phyloP scores from a whole-genome alignment of 169 alveolate species.

The Plasmodium vivax region DNA sequence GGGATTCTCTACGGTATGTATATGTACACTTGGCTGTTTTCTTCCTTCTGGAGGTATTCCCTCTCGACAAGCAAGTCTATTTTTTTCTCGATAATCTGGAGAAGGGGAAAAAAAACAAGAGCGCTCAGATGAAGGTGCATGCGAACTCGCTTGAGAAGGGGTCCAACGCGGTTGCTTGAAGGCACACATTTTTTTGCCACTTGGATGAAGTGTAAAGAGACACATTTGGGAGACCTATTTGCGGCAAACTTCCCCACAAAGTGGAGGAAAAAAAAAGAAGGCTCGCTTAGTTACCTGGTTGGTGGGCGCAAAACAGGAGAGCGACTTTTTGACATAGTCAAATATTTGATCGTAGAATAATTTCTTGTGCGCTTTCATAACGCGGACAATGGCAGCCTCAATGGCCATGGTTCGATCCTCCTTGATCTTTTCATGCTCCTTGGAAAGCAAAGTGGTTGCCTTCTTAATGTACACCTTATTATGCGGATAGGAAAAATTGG shows the following conservation, averaged over 20 bases:
- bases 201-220: not conserved
- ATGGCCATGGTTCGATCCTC: conserved; percentile 88
- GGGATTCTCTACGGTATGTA: conserved; percentile 37
- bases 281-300: conserved; percentile 32
- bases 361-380: conserved; percentile 83
- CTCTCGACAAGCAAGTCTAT: conserved; percentile 67
- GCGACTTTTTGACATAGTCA: conserved; percentile 49
- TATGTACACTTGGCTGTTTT: conserved; percentile 63
- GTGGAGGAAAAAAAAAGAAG: not conserved
- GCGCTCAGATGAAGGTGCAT: not conserved
- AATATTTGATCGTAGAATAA: conserved; percentile 73
- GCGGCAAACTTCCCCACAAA: not conserved
- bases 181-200: not conserved
- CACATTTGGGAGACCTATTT: not conserved
- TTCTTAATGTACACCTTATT: conserved; percentile 59
- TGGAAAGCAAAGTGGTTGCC: conserved; percentile 49
- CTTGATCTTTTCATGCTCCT: conserved; percentile 70
- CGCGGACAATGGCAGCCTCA: conserved; percentile 90
- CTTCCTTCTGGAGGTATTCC: conserved; percentile 73
- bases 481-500: conserved; percentile 31
- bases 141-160: not conserved
- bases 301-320: conserved; percentile 59
- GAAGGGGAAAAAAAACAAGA: not conserved
- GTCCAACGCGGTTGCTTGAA: not conserved
- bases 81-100: conserved; percentile 57